Conservation (phyloP, 768 basidiomycete species). For the Tricholoma bakamatsutake region DNA sequence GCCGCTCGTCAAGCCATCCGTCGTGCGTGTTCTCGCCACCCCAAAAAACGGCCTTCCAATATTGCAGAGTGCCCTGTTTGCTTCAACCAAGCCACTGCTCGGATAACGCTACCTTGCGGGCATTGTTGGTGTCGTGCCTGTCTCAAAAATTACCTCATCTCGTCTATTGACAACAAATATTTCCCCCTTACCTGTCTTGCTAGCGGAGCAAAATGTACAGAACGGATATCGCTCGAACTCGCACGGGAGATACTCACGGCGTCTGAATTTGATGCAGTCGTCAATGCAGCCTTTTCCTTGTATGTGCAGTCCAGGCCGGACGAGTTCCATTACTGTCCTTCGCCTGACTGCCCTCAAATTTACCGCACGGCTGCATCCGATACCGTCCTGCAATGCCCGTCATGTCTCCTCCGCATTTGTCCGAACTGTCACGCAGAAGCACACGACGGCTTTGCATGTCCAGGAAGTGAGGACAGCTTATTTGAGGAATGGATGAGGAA, state of each 20-base stretch:
- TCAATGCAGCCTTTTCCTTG: slow-evolving; percentile 53
- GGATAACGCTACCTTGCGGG: slow-evolving; percentile 53
- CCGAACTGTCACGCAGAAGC: slow-evolving; percentile 46
- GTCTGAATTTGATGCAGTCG: slow-evolving; percentile 47
- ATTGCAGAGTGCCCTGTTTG: slow-evolving; percentile 60
- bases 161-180: slow-evolving; percentile 47
- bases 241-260: slow-evolving; percentile 47
- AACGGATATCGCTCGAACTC: slow-evolving; percentile 46
- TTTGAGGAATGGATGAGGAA: slow-evolving; percentile 59
- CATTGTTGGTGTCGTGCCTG: slow-evolving; percentile 68
- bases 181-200: slow-evolving; percentile 78
- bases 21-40: slow-evolving; percentile 22
- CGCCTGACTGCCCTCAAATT: slow-evolving; percentile 71
- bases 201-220: slow-evolving; percentile 49
- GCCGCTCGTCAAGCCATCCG: slow-evolving; percentile 37
- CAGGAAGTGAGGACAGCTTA: slow-evolving; percentile 48
- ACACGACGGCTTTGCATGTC: slow-evolving; percentile 67
- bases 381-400: slow-evolving; percentile 59
- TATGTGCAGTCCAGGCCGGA: slow-evolving; percentile 53
- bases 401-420: slow-evolving; percentile 67
- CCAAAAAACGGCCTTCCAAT: slow-evolving; percentile 11
- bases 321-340: slow-evolving; percentile 72
- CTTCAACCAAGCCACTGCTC: slow-evolving; percentile 47
- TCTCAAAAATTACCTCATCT: slow-evolving; percentile 49
- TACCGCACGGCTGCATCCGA: slow-evolving; percentile 53